Conservation (phyloP, 305 asterid genomes). For the Galium porrigens region DNA sequence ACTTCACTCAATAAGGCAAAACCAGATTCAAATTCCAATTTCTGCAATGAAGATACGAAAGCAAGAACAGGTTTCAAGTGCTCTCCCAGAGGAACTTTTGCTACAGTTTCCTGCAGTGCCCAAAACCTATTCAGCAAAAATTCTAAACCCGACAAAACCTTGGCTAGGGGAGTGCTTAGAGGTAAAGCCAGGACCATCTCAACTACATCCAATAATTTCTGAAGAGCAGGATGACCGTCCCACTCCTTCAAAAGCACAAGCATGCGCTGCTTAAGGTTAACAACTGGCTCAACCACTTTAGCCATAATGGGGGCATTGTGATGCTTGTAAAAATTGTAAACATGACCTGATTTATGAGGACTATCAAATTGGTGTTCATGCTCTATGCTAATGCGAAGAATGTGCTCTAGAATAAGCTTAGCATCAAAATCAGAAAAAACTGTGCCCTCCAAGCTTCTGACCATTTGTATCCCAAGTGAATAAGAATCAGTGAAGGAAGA, state of each 20-base stretch:
- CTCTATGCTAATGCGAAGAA: conserved; percentile 72
- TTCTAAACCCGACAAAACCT: conserved; percentile 75
- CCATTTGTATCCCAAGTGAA: conserved; percentile 45
- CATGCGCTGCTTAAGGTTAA: conserved; percentile 40
- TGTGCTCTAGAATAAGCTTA: conserved; percentile 69
- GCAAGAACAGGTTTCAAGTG: conserved; percentile 45
- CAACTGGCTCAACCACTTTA: conserved; percentile 65
- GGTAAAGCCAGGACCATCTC: conserved; percentile 81
- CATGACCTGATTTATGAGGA: conserved; percentile 28
- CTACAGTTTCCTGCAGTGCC: conserved; percentile 46
- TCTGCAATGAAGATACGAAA: conserved; percentile 65
- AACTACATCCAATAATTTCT: conserved; percentile 48
- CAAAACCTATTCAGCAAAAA: conserved; percentile 54
- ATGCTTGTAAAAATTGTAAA: conserved; percentile 82
- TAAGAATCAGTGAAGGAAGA: conserved; percentile 56
- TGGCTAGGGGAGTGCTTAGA: conserved; percentile 69
- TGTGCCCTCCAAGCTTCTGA: conserved; percentile 43
- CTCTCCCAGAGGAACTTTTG: conserved; percentile 60
- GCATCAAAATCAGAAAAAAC: conserved; percentile 51
- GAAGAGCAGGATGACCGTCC: conserved; percentile 35
- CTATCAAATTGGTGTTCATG: conserved; percentile 39
- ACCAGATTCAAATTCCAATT: conserved; percentile 82
- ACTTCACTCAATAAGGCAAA: conserved; percentile 78
- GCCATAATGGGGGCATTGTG: conserved; percentile 53
- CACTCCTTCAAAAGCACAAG: conserved; percentile 37